Evolutionary conservation across 1,139 yeast species (phyloP).

Genomic region (Yamadazyma siamensis): DNA sequence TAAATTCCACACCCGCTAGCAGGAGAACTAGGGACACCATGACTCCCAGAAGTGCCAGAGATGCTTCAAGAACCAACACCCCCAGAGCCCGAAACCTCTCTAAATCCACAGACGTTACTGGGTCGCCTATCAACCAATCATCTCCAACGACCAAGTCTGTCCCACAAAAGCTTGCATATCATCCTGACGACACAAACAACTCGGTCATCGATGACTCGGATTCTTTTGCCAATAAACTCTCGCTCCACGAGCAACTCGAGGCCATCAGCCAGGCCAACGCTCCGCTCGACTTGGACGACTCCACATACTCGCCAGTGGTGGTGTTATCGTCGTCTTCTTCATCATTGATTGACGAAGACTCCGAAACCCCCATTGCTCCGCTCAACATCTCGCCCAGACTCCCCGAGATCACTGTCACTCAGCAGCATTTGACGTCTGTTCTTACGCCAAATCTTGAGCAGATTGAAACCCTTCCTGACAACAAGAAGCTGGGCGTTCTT

Average conservation of each 20-base stretch:
- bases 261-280: too few species aligned
- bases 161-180: too few species aligned
- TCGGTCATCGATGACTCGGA: too few species aligned
- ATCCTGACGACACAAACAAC: too few species aligned
- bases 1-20: too few species aligned
- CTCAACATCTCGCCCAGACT: slow-evolving; percentile 11
- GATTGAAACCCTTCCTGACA: slow-evolving; percentile 8
- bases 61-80: too few species aligned
- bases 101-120: too few species aligned
- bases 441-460: slow-evolving; percentile 15
- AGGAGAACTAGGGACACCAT: neutral
- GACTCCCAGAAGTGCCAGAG: neutral
- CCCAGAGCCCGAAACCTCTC: too few species aligned
- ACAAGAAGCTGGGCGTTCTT: slow-evolving; percentile 12
- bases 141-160: neutral
- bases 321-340: slow-evolving; percentile 15
- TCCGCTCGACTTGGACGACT: neutral
- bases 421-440: slow-evolving; percentile 8
- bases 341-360: slow-evolving; percentile 13
- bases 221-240: too few species aligned
- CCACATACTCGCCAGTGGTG: slow-evolving; percentile 12
- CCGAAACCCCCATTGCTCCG: slow-evolving; percentile 15
- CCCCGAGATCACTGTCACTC: slow-evolving; percentile 14
- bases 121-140: too few species aligned
- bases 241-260: too few species aligned